Percentiles rank a stretch among this genome's conserved stretches.
Conservation (phyloP, 495 filamentous ascomycete genomes). For the Evernia prunastri region DNA sequence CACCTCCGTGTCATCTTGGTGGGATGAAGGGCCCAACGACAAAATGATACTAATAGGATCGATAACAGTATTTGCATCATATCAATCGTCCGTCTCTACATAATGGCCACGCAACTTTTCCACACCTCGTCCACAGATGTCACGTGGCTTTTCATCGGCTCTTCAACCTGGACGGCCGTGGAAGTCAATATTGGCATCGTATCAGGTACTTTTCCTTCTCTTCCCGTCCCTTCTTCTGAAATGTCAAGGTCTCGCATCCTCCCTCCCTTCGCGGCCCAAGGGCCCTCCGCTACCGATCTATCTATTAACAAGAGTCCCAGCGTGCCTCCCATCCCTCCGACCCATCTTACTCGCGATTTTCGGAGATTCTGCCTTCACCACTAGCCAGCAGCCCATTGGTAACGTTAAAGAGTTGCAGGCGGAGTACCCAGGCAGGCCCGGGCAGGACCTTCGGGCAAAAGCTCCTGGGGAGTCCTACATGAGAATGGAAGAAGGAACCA, state of each 20-base stretch:
- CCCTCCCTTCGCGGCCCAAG: neutral
- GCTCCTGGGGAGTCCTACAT: neutral
- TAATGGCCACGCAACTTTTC: constrained; percentile 8
- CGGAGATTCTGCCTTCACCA: neutral
- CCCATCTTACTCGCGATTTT: constrained; percentile 6
- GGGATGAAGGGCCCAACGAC: neutral
- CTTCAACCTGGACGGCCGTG: constrained; percentile 15
- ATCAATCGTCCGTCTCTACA: constrained; percentile 11
- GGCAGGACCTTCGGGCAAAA: neutral
- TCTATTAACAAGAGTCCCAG: neutral
- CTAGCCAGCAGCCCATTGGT: neutral
- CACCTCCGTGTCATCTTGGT: neutral
- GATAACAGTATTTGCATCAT: constrained; percentile 7
- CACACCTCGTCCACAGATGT: constrained; percentile 1
- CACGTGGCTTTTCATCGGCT: constrained; percentile 14
- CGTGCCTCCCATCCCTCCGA: constrained; percentile 11
- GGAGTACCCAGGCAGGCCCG: neutral
- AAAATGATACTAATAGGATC: neutral
- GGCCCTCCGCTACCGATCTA: neutral
- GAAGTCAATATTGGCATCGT: constrained; percentile 14
- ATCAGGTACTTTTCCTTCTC: neutral
- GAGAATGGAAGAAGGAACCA: neutral
- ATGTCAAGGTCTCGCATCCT: neutral
- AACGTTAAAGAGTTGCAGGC: neutral
- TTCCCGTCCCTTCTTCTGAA: neutral